phyloP scores from a whole-genome alignment of 345 rosid species.

The Combretum micranthum region DNA sequence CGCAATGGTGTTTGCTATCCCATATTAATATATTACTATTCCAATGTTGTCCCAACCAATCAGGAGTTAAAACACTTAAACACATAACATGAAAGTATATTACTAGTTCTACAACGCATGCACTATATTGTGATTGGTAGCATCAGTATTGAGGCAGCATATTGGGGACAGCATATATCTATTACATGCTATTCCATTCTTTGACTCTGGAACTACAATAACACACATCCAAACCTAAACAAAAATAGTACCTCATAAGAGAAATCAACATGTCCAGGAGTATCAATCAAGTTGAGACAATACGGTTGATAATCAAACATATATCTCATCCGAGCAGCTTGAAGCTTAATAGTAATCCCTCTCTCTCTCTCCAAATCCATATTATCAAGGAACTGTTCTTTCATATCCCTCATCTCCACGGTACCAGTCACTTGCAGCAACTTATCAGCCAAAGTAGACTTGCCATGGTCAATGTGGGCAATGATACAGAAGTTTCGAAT shows the following conservation, averaged over 20 bases:
- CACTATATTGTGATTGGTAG: no score
- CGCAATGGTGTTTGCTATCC: no score
- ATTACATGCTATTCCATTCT: neutral
- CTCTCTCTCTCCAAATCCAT: conserved; percentile 99
- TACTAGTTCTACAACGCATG: no score
- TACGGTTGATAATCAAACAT: conserved; percentile 49
- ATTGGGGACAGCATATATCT: no score
- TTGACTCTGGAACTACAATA: neutral
- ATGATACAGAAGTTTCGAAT: conserved; percentile 86
- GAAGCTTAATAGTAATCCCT: conserved; percentile 96
- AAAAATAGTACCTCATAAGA: conserved; percentile 69
- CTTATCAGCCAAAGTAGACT: conserved; percentile 93
- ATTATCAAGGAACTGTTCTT: conserved; percentile 94
- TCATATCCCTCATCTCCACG: conserved; percentile 88
- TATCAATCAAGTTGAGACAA: conserved; percentile 90
- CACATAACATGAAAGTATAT: no score
- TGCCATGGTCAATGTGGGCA: conserved; percentile 98
- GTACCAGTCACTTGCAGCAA: conserved; percentile 93
- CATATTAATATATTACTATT: no score
- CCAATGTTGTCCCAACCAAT: no score
- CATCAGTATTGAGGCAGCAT: no score
- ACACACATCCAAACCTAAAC: neutral
- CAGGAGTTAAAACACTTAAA: no score
- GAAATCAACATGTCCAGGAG: conserved; percentile 98
- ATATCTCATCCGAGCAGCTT: conserved; percentile 99